Evolutionary conservation across 1,284 basidiomycete genomes (phyloP).

Genomic region (Marasmius oreades): DNA sequence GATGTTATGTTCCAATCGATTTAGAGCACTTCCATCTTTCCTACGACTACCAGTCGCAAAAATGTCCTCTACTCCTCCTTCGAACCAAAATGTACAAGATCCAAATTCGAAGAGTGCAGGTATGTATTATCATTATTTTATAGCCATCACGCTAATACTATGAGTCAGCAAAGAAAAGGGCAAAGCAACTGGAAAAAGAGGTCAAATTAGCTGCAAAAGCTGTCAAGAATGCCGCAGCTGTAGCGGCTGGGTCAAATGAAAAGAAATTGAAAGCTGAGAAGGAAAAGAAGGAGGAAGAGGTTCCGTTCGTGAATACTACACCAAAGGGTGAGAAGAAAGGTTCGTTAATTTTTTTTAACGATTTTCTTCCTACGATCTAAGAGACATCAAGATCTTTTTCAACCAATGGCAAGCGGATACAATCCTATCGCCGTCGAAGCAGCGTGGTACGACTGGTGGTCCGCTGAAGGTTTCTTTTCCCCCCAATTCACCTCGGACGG

Average conservation of each 20-base stretch:
- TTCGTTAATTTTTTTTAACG: slow-evolving; percentile 25
- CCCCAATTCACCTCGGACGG: slow-evolving; percentile 68
- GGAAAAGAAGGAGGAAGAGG: slow-evolving; percentile 68
- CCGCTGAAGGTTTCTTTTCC: slow-evolving; percentile 85
- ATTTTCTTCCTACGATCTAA: slow-evolving; percentile 1
- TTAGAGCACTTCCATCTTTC: slow-evolving; percentile 8
- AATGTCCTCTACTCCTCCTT: slow-evolving; percentile 9
- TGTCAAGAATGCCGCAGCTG: slow-evolving; percentile 46
- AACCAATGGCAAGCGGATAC: slow-evolving; percentile 88
- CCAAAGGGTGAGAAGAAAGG: slow-evolving; percentile 91
- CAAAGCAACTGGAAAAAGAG: slow-evolving; percentile 65
- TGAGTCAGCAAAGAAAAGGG: slow-evolving; percentile 66
- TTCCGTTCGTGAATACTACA: slow-evolving; percentile 80
- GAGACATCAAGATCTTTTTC: slow-evolving; percentile 69
- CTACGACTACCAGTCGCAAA: neutral
- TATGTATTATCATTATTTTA: neutral
- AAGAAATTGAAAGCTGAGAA: slow-evolving; percentile 79
- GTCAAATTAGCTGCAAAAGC: slow-evolving; percentile 80
- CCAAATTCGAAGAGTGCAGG: slow-evolving; percentile 34
- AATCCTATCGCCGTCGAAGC: slow-evolving; percentile 95
- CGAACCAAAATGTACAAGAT: slow-evolving; percentile 16
- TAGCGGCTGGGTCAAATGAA: slow-evolving; percentile 34
- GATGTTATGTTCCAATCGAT: slow-evolving; percentile 13
- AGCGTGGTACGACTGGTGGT: slow-evolving; percentile 99
- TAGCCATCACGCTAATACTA: neutral